Percentiles rank a stretch among this genome's conserved stretches.
Conservation (phyloP, 768 basidiomycete genomes). For the Boletus pseudopeckii region DNA sequence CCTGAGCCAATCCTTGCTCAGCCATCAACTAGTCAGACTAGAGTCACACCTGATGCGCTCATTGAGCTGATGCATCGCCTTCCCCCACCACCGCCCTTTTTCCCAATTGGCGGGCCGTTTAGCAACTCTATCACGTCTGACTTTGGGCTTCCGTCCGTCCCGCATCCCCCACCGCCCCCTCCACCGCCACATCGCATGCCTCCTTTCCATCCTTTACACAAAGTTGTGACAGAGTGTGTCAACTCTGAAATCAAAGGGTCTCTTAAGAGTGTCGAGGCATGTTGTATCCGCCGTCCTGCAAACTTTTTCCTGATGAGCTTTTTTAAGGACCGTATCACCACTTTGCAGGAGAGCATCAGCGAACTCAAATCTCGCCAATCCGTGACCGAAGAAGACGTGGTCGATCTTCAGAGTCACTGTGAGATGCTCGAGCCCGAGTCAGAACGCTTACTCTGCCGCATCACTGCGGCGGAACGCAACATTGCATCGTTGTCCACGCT, state of each 20-base stretch:
- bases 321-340: conserved; percentile 24
- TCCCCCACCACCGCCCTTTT: conserved; percentile 16
- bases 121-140: conserved; percentile 16
- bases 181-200: conserved; percentile 9
- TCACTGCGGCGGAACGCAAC: conserved; percentile 29
- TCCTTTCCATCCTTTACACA: conserved; percentile 16
- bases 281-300: neutral
- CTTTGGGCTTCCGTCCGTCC: conserved; percentile 19
- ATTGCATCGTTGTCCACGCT: conserved; percentile 29
- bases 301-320: neutral
- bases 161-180: conserved; percentile 2
- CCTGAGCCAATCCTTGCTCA: conserved; percentile 3
- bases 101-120: conserved; percentile 18
- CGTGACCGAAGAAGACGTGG: conserved; percentile 28
- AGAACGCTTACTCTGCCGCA: conserved; percentile 27
- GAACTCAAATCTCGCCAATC: conserved; percentile 24
- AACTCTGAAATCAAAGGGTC: conserved; percentile 21
- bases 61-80: conserved; percentile 19
- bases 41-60: conserved; percentile 12
- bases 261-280: conserved; percentile 23
- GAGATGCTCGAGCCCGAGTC: conserved; percentile 38
- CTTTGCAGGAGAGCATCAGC: conserved; percentile 19
- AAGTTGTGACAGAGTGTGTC: conserved; percentile 16
- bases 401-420: conserved; percentile 35
- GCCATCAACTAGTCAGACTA: conserved; percentile 5